Percentiles rank a stretch among this genome's conserved stretches.
These are phyloP conservation scores for Dothideomycetes sp. DNA, from an alignment of 2,329 filamentous ascomycete genomes.

Conservation along the genomic window DNA sequence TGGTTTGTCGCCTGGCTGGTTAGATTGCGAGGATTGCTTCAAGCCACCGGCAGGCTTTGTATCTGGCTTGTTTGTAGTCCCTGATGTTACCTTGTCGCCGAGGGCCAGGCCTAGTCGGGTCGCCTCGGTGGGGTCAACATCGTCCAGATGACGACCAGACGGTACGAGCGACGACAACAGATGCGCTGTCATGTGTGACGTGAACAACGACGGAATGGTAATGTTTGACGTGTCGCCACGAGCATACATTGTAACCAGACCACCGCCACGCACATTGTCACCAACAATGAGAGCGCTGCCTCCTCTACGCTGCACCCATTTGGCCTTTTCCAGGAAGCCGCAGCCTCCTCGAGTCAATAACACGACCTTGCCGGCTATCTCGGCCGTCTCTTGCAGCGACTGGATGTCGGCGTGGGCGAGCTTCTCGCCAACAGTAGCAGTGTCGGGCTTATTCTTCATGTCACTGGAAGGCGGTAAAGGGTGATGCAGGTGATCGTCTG, in stretches of 20 bases:
- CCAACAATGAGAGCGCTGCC: conserved; percentile 86
- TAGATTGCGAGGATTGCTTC: background rate
- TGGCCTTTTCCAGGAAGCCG: conserved; percentile 92
- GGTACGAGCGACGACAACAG: conserved; percentile 80
- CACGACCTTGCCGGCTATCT: conserved; percentile 88
- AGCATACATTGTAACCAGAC: conserved; percentile 96
- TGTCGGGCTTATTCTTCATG: conserved; percentile 23
- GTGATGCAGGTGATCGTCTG: conserved; percentile 72
- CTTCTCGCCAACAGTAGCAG: conserved; percentile 14
- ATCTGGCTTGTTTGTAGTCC: background rate
- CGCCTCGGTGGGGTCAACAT: conserved; percentile 49
- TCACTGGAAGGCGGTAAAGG: conserved; percentile 34
- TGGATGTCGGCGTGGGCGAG: conserved; percentile 72
- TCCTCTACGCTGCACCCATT: conserved; percentile 89
- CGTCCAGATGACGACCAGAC: conserved; percentile 51
- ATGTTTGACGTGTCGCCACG: conserved; percentile 90
- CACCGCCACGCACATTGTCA: conserved; percentile 80
- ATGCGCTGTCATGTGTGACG: conserved; percentile 87
- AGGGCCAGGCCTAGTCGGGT: conserved; percentile 35
- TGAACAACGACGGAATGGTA: conserved; percentile 89
- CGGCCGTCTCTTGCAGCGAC: conserved; percentile 78
- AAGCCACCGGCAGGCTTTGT: background rate
- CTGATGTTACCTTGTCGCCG: conserved; percentile 7
- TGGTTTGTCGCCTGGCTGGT: background rate
- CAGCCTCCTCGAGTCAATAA: conserved; percentile 86